A percentile compares a stretch with the other conserved stretches of the same genome.
These are phyloP conservation scores for Leavenworthia alabamica DNA, from an alignment of 345 rosid genomes.

Conservation along the genomic window DNA sequence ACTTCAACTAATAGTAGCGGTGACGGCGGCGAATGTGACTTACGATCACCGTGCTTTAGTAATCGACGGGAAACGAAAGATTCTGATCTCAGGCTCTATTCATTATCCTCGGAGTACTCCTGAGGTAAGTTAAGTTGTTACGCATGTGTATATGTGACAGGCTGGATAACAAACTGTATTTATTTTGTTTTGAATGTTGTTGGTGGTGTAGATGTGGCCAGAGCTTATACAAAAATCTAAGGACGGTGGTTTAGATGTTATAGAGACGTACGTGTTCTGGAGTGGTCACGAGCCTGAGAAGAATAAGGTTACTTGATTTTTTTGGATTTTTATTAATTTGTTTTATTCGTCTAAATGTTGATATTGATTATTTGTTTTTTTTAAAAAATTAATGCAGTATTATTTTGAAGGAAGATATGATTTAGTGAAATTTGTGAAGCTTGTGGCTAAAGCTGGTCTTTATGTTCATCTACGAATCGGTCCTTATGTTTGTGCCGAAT, in stretches of 20 bases:
- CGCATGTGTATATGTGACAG: not conserved
- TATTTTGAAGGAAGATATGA: conserved; percentile 88
- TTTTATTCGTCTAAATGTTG: no score
- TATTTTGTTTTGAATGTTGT: not conserved
- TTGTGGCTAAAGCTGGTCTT: conserved; percentile 79
- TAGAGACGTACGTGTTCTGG: conserved; percentile 96
- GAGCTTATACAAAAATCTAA: conserved; percentile 90
- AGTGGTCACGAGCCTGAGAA: conserved; percentile 70
- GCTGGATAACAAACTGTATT: not conserved
- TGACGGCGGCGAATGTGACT: conserved; percentile 45
- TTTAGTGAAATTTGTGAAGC: conserved; percentile 72
- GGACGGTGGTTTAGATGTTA: conserved; percentile 88
- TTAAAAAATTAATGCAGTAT: conserved; percentile 42
- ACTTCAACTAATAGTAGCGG: conserved; percentile 10
- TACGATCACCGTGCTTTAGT: conserved; percentile 76
- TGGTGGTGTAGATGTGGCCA: conserved; percentile 78
- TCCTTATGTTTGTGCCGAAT: conserved; percentile 92
- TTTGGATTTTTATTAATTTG: not conserved
- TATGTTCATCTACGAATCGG: conserved; percentile 92
- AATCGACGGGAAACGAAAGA: conserved; percentile 65
- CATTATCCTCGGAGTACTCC: conserved; percentile 97
- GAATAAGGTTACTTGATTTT: conserved; percentile 50
- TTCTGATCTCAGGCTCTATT: conserved; percentile 84
- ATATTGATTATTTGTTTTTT: not conserved
- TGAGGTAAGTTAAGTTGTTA: conserved; percentile 38